Base-by-base conservation (phyloP, 2,329 filamentous ascomycete species). In the Beauveria sp. region DNA sequence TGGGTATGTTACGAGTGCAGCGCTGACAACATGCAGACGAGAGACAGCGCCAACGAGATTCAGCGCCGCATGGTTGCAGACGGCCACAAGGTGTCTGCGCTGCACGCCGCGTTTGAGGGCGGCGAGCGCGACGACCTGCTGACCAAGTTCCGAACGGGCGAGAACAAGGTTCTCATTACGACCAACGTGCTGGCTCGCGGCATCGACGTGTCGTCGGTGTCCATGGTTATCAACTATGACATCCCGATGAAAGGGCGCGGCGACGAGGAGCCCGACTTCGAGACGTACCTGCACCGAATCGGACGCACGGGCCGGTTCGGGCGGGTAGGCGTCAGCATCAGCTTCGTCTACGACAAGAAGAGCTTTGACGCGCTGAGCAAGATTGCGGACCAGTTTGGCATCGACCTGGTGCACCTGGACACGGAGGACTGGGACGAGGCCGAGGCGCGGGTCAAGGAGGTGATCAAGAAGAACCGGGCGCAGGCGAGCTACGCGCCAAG, bases 161-260 rank as follows among this genome's bases (percentile, higher is more conserved):
- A 88, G 63, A 91, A 91, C 70, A 99, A 99, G 79, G 95, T 99
- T 9, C 87, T 99, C 65, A 97, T 99, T 71, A 96, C 95, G 1
- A 99, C 95, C 68, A 99, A 99, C 71, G 93, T 99, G 43, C 84
- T 99, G 63, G 90, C 95, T 9, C 92, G 95, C 71, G 95, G 95
- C 72, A 98, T 99, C 69, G 95, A 99, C 71, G 84, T 87, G 79
- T 98, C 72, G 75, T 96, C 77, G 31, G 95, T 99, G 16, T 96
- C 92, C 10, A 95, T 99, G 88, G 95, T 99, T 60, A 92, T 99
- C 80, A 99, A 99, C 80, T 99, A 99, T 76, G 89, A 91, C 68
- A 89, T 91, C 62, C 88, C 88, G 26, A 89, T 88, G 80, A 88
- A 88, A 71, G 87, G 89, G 46, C 77, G 83, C 38, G 86, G 89